These are phyloP conservation scores for Stylosanthes scabra DNA, from an alignment of 331 rosid species.

Conservation along the genomic window DNA sequence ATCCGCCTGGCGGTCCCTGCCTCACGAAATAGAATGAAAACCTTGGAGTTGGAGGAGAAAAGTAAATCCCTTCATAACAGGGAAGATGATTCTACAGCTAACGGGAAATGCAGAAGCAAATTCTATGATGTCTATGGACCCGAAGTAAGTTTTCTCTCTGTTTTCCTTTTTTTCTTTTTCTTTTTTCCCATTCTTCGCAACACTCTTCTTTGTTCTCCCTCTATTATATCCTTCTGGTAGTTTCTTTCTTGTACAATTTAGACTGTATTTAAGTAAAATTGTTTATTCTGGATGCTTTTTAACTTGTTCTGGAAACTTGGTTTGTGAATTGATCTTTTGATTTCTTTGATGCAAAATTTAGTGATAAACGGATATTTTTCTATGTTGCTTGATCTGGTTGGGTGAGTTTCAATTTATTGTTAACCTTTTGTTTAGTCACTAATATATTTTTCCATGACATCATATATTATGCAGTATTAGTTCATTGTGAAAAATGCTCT, in stretches of 20 bases:
- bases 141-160: conserved; percentile 37
- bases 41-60: conserved; percentile 19
- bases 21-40: conserved; percentile 28
- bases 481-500: background rate
- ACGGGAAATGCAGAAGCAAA: conserved; percentile 16
- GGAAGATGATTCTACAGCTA: conserved; percentile 29
- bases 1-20: too few species aligned
- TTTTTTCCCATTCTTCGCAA: background rate
- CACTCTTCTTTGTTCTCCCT: background rate
- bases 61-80: background rate
- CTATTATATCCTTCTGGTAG: background rate
- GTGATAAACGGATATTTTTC: background rate
- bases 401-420: background rate
- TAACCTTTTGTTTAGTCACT: background rate
- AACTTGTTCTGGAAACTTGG: background rate
- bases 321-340: background rate
- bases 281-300: background rate
- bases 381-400: background rate
- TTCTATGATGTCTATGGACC: conserved; percentile 59
- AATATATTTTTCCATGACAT: background rate
- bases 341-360: background rate
- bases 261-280: background rate
- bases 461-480: background rate
- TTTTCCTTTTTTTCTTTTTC: background rate
- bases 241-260: background rate